Base-by-base conservation (phyloP, 257 asterid genomes). In the Solanum sparsipilum region DNA sequence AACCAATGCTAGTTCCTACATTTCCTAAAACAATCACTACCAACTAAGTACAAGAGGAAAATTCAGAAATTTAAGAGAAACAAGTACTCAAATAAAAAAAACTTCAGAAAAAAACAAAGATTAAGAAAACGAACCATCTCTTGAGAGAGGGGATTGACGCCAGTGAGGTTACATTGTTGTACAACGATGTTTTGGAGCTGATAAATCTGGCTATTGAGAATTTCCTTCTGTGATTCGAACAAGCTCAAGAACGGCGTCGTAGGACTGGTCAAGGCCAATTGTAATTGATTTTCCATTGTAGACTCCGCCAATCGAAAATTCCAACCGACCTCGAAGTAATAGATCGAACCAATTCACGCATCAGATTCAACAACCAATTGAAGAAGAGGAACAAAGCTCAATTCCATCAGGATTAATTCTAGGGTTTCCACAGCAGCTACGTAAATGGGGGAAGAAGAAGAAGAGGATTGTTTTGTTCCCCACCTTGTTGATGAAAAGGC, bases 121-220 rank as follows among this genome's bases (percentile, higher is more conserved):
- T 29, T 52, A 39, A 16, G 35, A 87, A 75, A 15, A 29, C 88
- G 35, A 71, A 97, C 99, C 99, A 97, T 97, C 88, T 97, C 99
- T 88, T 97, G 99, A 84, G 98, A 97, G 65, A 97, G 97, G 83
- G 99, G 99, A 89, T 97, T 97, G 90, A 94, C 92, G 91, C 99
- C 99, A 68, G 99, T 95, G 86, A 97, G 95, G 89, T 93, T 90
- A 95, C 99, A 97, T 90, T 97, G 99, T n/a, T 89, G 89, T 84
- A 90, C 90, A 85, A 97, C 98, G 82, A 97, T 92, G 87, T 93
- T 89, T 71, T 94, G 93, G 86, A 97, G 98, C 88, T 92, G 95
- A 75, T 92, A 95, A 90, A 96, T 91, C 95, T 97, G 99, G 73
- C 86, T 89, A 88, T 86, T 84, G 84, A 97, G 87, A 18, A 96